Conservation (phyloP, 495 filamentous ascomycete species). For the Annulohypoxylon moriforme region DNA sequence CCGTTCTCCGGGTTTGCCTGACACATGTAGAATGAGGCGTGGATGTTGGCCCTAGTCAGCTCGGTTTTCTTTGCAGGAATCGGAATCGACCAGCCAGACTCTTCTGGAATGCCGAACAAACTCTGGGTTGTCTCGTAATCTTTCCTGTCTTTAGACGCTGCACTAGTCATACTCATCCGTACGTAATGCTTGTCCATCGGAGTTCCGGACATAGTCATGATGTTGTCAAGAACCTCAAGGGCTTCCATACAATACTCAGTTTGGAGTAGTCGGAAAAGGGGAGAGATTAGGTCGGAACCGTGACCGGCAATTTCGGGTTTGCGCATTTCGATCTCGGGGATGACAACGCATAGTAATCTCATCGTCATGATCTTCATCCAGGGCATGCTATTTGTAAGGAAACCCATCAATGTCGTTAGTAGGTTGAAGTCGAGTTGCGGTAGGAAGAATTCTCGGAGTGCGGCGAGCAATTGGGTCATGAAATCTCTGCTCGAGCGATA, state of each 20-base stretch:
- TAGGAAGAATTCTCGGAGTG: conserved; percentile 82
- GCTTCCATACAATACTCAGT: conserved; percentile 94
- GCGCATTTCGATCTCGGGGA: conserved; percentile 93
- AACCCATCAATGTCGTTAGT: conserved; percentile 89
- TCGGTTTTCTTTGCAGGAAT: conserved; percentile 89
- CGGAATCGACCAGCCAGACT: conserved; percentile 95
- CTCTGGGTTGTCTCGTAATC: conserved; percentile 95
- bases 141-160: conserved; percentile 83
- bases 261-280: conserved; percentile 87
- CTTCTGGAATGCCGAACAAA: conserved; percentile 95
- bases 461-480: conserved; percentile 75
- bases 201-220: conserved; percentile 92
- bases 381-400: conserved; percentile 84
- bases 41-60: conserved; percentile 89
- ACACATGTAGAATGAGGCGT: conserved; percentile 95
- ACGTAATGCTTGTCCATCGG: conserved; percentile 93
- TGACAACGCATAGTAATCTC: conserved; percentile 84
- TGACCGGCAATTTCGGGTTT: conserved; percentile 89
- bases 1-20: conserved; percentile 59
- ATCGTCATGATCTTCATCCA: conserved; percentile 95
- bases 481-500: conserved; percentile 83
- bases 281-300: conserved; percentile 95
- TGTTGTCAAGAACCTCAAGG: conserved; percentile 88
- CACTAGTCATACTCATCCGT: conserved; percentile 94
- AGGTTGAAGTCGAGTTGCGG: conserved; percentile 85